Base-by-base conservation (phyloP, 139 green algal genomes). In the Yamagishiella unicocca region DNA sequence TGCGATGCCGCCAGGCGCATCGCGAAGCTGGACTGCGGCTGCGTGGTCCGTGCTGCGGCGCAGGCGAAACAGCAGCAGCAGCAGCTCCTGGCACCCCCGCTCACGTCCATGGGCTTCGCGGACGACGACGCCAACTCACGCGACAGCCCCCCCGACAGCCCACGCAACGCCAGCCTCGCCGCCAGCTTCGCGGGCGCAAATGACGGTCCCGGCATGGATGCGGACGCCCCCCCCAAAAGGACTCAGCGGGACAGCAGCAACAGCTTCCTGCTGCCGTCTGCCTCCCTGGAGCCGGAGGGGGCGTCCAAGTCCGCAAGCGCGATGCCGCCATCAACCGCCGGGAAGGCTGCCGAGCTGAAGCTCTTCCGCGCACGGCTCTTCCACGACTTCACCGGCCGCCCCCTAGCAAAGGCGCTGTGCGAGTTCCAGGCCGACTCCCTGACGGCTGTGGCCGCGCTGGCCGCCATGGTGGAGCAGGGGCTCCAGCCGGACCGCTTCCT, bases 351-450 rank as follows among this genome's bases (percentile, higher is more conserved):
- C 3, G 81, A 87, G 81, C 64, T 79, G 81, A 31, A 55, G 81
- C 81, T 87, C 24, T 68, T 87, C 14, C 81, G 81, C 31, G 45
- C 66, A 21, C 64, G 66, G 24, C 81, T 87, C 29, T 87, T 87
- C 62, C 64, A 77, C 35, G 81, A 87, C 62, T 27, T 1, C 45
- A 31, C 68, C 4, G 81, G 81, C 33, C 31, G 66, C 21, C 67
- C 81, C 31, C 81, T 87, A 45, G 81, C 10, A 7, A 6, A 19
- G 10, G 25, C 81, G 22, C 81, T 87, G 21, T 9, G 25, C 4
- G 45, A 61, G 29, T 54, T 70, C 31, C 14, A 17, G 31, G 64
- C n/a, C 5, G 64, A 77, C 45, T 79, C 81, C 12, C 45, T 79
- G 25, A 22, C 33, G 4, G 81, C 61, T 1, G 19, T 74, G 38